Evolutionary conservation across 768 basidiomycete species (phyloP).

Genomic region (Scleroderma citrinum): DNA sequence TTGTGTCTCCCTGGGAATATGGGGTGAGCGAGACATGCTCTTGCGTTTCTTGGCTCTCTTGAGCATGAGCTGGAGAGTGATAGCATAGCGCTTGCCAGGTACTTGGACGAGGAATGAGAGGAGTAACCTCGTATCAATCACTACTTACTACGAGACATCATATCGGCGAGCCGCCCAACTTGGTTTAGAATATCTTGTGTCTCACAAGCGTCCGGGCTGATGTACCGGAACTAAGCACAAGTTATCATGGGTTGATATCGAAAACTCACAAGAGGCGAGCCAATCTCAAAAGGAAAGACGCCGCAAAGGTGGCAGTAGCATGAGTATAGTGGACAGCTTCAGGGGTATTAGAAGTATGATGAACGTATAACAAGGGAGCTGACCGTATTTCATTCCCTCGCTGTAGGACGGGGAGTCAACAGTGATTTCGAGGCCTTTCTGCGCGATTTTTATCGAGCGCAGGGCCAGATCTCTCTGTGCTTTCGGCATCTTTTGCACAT

Average conservation of each 20-base stretch:
- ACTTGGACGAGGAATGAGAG: slow-evolving; percentile 40
- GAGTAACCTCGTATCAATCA: not conserved
- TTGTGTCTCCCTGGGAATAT: slow-evolving; percentile 48
- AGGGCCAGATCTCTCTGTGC: slow-evolving; percentile 77
- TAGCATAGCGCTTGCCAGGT: slow-evolving; percentile 88
- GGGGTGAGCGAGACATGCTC: slow-evolving; percentile 54
- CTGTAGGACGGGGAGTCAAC: slow-evolving; percentile 79
- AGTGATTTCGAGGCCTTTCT: slow-evolving; percentile 77
- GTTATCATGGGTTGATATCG: not conserved
- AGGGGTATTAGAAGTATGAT: slow-evolving; percentile 1
- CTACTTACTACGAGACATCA: slow-evolving; percentile 73
- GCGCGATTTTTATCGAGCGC: slow-evolving; percentile 77
- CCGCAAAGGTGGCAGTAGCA: slow-evolving; percentile 89
- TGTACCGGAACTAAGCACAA: not conserved
- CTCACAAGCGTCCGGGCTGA: slow-evolving; percentile 82
- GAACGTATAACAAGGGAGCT: slow-evolving; percentile 15
- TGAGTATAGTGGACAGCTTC: slow-evolving; percentile 87
- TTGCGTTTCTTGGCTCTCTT: slow-evolving; percentile 67
- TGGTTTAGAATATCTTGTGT: slow-evolving; percentile 64
- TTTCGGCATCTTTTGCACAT: slow-evolving; percentile 77
- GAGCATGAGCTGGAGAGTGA: slow-evolving; percentile 85
- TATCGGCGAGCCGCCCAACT: slow-evolving; percentile 69
- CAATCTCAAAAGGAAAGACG: slow-evolving; percentile 82
- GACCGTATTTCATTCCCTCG: slow-evolving; percentile 90
- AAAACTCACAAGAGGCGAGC: slow-evolving; percentile 78